Conservation (phyloP, 2,329 filamentous ascomycete genomes). For the Fusarium setosum region DNA sequence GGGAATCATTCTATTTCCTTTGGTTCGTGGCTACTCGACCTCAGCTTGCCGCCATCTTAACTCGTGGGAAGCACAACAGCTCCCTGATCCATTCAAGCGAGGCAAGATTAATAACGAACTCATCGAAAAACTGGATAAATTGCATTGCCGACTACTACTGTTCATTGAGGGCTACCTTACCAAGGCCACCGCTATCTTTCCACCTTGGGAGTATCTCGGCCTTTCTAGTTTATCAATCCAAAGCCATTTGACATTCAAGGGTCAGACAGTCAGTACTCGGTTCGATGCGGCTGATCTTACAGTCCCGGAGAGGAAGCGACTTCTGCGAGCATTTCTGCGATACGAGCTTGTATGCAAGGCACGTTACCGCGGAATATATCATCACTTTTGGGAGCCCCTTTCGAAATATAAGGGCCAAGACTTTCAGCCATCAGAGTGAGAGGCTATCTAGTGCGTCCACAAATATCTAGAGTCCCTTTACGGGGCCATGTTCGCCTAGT, state of each 20-base stretch:
- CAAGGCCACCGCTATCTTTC: slow-evolving; percentile 25
- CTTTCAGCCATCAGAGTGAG: neutral
- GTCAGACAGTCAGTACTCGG: neutral
- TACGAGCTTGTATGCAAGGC: slow-evolving; percentile 18
- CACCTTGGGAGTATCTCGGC: slow-evolving; percentile 30
- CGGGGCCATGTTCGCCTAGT: slow-evolving; percentile 21
- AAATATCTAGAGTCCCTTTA: slow-evolving; percentile 17
- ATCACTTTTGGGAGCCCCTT: too few relatives aligned
- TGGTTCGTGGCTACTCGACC: neutral
- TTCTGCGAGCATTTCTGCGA: slow-evolving; percentile 18
- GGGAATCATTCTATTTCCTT: slow-evolving; percentile 8
- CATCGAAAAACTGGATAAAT: slow-evolving; percentile 5
- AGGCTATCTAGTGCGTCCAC: slow-evolving; percentile 12
- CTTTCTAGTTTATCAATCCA: neutral
- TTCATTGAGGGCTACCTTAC: slow-evolving; percentile 31
- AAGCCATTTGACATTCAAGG: slow-evolving; percentile 9
- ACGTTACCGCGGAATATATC: neutral
- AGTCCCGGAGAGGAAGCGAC: slow-evolving; percentile 8
- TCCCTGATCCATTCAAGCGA: slow-evolving; percentile 13
- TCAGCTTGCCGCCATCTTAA: neutral
- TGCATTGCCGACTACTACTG: slow-evolving; percentile 9
- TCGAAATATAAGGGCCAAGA: neutral
- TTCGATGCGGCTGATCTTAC: slow-evolving; percentile 12
- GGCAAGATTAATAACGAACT: neutral
- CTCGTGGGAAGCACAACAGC: neutral